These are phyloP conservation scores for Taxillus chinensis DNA, from an alignment of 164 flowering plant genomes.

Conservation along the genomic window DNA sequence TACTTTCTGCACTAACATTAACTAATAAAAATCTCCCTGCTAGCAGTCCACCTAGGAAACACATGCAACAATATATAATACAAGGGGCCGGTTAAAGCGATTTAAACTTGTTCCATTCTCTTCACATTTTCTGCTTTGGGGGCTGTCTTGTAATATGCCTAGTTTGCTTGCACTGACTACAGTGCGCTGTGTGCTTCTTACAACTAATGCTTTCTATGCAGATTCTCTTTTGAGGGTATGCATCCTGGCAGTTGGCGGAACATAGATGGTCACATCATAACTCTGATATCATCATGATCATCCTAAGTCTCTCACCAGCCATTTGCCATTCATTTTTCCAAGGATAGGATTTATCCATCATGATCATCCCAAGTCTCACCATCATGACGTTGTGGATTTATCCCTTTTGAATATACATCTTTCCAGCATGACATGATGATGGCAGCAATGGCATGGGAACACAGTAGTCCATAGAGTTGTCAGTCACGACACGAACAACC, in stretches of 20 bases:
- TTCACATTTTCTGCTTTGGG: constrained; percentile 49
- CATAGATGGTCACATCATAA: constrained; percentile 62
- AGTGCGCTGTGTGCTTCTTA: constrained; percentile 69
- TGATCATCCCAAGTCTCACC: constrained; percentile 46
- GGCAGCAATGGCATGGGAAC: constrained; percentile 83
- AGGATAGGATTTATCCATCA: constrained; percentile 47
- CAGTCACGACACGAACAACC: constrained; percentile 75
- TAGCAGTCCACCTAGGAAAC: no score
- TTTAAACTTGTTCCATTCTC: constrained; percentile 38
- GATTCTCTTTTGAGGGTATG: constrained; percentile 62
- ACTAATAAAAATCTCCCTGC: no score
- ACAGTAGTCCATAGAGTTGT: constrained; percentile 73
- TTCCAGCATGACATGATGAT: constrained; percentile 44
- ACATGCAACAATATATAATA: no score
- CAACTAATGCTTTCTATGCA: constrained; percentile 55
- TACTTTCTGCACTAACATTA: no score
- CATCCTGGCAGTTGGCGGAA: constrained; percentile 74
- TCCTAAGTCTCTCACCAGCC: constrained; percentile 13
- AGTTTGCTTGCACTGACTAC: constrained; percentile 77
- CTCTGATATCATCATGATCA: constrained; percentile 23
- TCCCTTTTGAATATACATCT: constrained; percentile 47
- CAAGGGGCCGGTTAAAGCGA: background rate
- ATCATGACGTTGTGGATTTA: constrained; percentile 31
- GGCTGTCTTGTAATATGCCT: constrained; percentile 78
- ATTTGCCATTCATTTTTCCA: constrained; percentile 46